These are phyloP conservation scores for Monilinia aucupariae DNA, from an alignment of 2,329 filamentous ascomycete genomes.

Conservation along the genomic window DNA sequence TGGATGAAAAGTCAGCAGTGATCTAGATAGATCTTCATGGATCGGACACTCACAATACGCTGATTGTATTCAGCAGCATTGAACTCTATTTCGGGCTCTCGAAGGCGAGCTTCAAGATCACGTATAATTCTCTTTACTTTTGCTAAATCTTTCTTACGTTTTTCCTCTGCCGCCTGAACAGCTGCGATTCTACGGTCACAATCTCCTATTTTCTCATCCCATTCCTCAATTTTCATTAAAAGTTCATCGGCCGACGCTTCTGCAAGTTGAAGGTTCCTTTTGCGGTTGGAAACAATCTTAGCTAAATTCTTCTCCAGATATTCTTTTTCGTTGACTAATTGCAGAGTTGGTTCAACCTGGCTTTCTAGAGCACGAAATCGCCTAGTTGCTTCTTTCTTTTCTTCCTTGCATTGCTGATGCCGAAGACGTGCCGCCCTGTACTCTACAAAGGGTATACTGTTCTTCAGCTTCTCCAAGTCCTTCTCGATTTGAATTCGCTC, in stretches of 20 bases:
- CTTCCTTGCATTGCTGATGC: constrained; percentile 48
- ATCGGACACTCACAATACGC: constrained; percentile 54
- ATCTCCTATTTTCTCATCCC: constrained; percentile 37
- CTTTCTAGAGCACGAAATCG: constrained; percentile 57
- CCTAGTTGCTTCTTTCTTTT: constrained; percentile 48
- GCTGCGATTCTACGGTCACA: constrained; percentile 44
- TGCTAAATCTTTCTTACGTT: constrained; percentile 46
- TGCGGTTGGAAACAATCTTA: constrained; percentile 49
- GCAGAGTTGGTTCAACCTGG: constrained; percentile 60
- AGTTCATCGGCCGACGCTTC: constrained; percentile 46
- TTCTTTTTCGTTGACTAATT: constrained; percentile 64
- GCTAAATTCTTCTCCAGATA: constrained; percentile 57
- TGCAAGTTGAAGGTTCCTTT: constrained; percentile 46
- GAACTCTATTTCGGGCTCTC: constrained; percentile 60
- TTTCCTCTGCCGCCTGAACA: constrained; percentile 45
- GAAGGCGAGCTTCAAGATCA: constrained; percentile 56
- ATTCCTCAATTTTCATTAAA: constrained; percentile 39
- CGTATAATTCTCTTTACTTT: constrained; percentile 53
- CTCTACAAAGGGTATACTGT: constrained; percentile 58
- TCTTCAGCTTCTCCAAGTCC: constrained; percentile 59
- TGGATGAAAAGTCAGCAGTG: constrained; percentile 10
- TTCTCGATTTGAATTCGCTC: constrained; percentile 66
- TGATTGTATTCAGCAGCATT: constrained; percentile 66
- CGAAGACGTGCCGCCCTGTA: constrained; percentile 53
- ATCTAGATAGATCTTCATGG: neutral